Evolutionary conservation across 345 rosid genomes (phyloP).

Genomic region (Citrus maxima): DNA sequence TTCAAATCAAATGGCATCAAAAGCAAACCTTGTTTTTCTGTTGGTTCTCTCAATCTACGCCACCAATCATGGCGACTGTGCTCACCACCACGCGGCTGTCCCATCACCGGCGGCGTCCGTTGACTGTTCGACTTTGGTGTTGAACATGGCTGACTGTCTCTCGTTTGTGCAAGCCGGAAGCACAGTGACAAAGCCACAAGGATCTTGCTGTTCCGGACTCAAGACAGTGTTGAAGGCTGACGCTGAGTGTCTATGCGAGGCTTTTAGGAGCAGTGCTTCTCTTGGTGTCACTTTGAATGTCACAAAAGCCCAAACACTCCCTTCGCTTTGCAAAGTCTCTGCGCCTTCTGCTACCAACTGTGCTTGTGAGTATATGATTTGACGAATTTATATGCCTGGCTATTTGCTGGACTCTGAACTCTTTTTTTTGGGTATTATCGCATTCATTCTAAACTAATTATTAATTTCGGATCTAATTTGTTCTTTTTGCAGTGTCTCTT

Average conservation of each 20-base stretch:
- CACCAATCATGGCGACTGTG: not conserved
- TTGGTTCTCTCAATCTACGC: slow-evolving; percentile 13
- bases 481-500: slow-evolving; percentile 39
- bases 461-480: not conserved
- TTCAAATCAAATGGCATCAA: too few relatives aligned
- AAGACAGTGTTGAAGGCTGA: slow-evolving; percentile 62
- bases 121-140: slow-evolving; percentile 57
- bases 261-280: slow-evolving; percentile 68
- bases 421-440: not conserved
- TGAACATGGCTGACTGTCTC: slow-evolving; percentile 75
- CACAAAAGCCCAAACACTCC: slow-evolving; percentile 69
- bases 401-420: too few relatives aligned
- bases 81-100: slow-evolving; percentile 28
- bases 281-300: slow-evolving; percentile 69
- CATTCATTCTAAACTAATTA: not conserved
- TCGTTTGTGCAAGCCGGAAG: slow-evolving; percentile 68
- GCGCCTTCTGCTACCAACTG: slow-evolving; percentile 68
- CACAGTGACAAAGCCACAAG: slow-evolving; percentile 51
- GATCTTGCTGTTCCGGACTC: slow-evolving; percentile 70
- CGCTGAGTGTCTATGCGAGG: slow-evolving; percentile 79
- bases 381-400: not conserved
- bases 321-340: slow-evolving; percentile 73
- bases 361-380: slow-evolving; percentile 42
- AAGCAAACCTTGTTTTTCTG: not conserved
- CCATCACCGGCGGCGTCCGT: slow-evolving; percentile 33